phyloP scores from a whole-genome alignment of 139 green algal genomes.

The Chlamydomonas incerta region DNA sequence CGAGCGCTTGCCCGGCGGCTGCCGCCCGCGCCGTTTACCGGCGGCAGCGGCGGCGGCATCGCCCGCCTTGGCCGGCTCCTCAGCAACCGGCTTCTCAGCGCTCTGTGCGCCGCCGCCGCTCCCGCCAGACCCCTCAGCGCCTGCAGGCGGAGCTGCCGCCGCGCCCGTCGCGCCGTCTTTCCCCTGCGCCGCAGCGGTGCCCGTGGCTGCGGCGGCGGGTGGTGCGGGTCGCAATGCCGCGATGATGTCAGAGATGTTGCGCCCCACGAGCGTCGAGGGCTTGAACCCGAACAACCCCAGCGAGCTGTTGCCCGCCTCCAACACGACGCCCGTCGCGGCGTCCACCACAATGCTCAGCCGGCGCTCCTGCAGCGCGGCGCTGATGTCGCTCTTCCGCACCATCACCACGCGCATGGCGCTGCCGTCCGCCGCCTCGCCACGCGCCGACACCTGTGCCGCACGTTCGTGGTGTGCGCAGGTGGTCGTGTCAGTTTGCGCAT shows the following conservation, averaged over 20 bases:
- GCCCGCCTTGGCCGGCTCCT: too few species aligned
- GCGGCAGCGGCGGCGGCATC: too few species aligned
- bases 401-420: neutral
- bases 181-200: neutral
- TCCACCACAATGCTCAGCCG: slow-evolving; percentile 25
- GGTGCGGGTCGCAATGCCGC: neutral
- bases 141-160: too few species aligned
- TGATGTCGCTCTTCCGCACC: neutral
- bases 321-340: slow-evolving; percentile 12
- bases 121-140: too few species aligned
- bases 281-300: slow-evolving; percentile 51
- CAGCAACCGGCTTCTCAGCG: too few species aligned
- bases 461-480: too few species aligned
- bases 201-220: too few species aligned
- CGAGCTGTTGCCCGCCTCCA: slow-evolving; percentile 16
- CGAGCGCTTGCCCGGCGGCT: too few species aligned
- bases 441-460: slow-evolving; percentile 1
- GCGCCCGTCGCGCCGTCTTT: too few species aligned
- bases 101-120: too few species aligned
- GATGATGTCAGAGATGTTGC: slow-evolving; percentile 25
- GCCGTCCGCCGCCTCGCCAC: slow-evolving; percentile 1
- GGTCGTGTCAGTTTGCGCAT: too few species aligned
- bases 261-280: slow-evolving; percentile 40
- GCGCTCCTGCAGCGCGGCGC: neutral
- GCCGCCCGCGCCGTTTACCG: too few species aligned